Base-by-base conservation (phyloP, 331 rosid genomes). In the Rosa hybrid region DNA sequence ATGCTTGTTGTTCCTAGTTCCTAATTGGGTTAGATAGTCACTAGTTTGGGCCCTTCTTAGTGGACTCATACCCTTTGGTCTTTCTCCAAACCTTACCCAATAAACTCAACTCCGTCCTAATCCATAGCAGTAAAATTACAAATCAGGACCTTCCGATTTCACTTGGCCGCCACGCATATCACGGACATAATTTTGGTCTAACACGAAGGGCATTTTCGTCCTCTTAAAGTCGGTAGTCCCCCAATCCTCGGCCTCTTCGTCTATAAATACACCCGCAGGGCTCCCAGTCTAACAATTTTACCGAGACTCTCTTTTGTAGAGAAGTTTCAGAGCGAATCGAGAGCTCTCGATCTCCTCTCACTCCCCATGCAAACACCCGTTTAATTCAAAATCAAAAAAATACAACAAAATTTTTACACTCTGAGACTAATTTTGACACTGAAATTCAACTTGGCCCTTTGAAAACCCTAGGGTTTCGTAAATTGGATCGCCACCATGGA, bases 401-500 rank as follows among this genome's bases (percentile, higher is more conserved):
- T 17, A 5, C 4, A n/a, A 23, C 56, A 41, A 17, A 80, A 59
- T 53, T 17, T 1, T 6, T 60, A 78, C 65, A 25, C 9, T 7
- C 23, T 18, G 51, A 76, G 46, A 56, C 21, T 12, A 14, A 49
- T 17, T 21, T 3, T 20, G 39, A 34, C 30, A 11, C 2, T 68
- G 30, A n/a, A 49, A 45, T 20, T 68, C 41, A 54, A 42, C 72
- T 79, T n/a, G 48, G 17, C 65, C 77, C 4, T 30, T 30, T 34
- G 41, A 42, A 84, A 85, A 78, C 86, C 86, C 83, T 89, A 83
- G 85, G 85, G 79, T 78, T 82, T 68, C 25, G 13, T 21, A 12
- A 53, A 11, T 68, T 46, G 62, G 83, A 80, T 87, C 86, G 81
- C 87, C 92, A 91, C 87, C 92, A 94, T 94, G 98, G 98, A 94